These are phyloP conservation scores for Collariella sp. DNA, from an alignment of 495 filamentous ascomycete species.

Conservation along the genomic window DNA sequence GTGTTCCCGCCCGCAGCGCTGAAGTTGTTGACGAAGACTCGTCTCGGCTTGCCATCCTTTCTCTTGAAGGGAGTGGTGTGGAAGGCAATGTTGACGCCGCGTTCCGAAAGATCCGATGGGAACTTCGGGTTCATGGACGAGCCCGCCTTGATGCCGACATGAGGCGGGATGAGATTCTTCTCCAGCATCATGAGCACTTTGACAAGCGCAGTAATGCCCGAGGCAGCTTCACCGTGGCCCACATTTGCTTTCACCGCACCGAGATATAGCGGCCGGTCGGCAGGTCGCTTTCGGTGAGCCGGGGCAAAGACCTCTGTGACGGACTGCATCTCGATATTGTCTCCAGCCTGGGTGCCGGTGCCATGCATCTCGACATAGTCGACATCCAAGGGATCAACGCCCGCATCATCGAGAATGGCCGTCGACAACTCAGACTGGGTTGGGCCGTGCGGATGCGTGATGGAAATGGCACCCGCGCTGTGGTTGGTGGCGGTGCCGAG, in stretches of 20 bases:
- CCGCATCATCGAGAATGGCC: slow-evolving; percentile 58
- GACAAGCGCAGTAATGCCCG: slow-evolving; percentile 71
- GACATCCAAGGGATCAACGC: slow-evolving; percentile 62
- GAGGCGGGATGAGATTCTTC: slow-evolving; percentile 74
- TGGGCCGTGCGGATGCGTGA: slow-evolving; percentile 69
- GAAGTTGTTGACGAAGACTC: slow-evolving; percentile 63
- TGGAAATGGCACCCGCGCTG: slow-evolving; percentile 67
- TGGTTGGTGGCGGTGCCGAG: slow-evolving; percentile 63
- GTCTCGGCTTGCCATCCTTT: slow-evolving; percentile 50
- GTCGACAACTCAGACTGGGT: slow-evolving; percentile 65
- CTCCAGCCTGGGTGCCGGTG: slow-evolving; percentile 79
- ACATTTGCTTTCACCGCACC: slow-evolving; percentile 85
- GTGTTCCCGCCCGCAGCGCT: slow-evolving; percentile 63
- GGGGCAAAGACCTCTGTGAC: slow-evolving; percentile 78
- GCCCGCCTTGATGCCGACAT: slow-evolving; percentile 75
- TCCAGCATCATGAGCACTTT: slow-evolving; percentile 86
- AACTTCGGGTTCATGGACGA: slow-evolving; percentile 67
- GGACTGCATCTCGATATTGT: slow-evolving; percentile 70
- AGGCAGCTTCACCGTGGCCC: slow-evolving; percentile 83
- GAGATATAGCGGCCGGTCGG: slow-evolving; percentile 64
- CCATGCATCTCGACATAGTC: slow-evolving; percentile 86
- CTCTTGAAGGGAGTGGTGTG: slow-evolving; percentile 54
- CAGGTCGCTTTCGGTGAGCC: slow-evolving; percentile 50
- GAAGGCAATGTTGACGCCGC: slow-evolving; percentile 61
- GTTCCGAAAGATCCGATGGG: slow-evolving; percentile 62